A percentile compares a stretch with the other conserved stretches of the same genome.
Evolutionary conservation across 805 yeast species (phyloP).

Genomic region (Metschnikowia continentalis): DNA sequence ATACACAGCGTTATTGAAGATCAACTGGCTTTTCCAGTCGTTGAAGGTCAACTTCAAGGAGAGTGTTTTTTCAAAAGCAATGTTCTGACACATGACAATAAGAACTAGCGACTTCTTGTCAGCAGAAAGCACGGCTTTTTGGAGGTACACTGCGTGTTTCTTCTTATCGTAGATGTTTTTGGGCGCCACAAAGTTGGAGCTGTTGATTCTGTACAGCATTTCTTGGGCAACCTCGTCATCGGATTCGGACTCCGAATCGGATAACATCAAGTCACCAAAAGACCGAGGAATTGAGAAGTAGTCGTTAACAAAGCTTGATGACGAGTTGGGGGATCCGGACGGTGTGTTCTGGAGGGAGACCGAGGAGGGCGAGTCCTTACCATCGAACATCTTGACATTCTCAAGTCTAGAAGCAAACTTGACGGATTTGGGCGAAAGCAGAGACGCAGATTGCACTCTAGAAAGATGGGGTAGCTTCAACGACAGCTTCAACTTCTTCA

Average conservation of each 20-base stretch:
- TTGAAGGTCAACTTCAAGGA: conserved; percentile 47
- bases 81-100: conserved; percentile 29
- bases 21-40: conserved; percentile 39
- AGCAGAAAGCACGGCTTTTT: conserved; percentile 32
- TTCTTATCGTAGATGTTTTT: conserved; percentile 16
- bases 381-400: conserved; percentile 61
- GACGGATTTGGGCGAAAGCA: conserved; percentile 45
- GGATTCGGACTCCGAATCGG: conserved; percentile 16
- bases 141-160: conserved; percentile 26
- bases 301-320: conserved; percentile 15
- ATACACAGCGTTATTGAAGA: conserved; percentile 21
- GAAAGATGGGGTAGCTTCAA: conserved; percentile 20
- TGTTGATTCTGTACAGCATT: conserved; percentile 16
- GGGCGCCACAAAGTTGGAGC: conserved; percentile 14
- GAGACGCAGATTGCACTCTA: conserved; percentile 27
- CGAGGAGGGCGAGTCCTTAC: conserved; percentile 55
- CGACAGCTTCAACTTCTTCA: conserved; percentile 21
- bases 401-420: conserved; percentile 60
- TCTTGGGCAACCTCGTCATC: conserved; percentile 13
- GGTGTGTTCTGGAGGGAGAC: conserved; percentile 60
- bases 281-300: conserved; percentile 24
- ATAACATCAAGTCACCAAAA: conserved; percentile 18
- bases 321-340: conserved; percentile 27
- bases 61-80: conserved; percentile 34
- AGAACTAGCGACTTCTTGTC: conserved; percentile 23